These are phyloP conservation scores for Xylaria palmicola DNA, from an alignment of 495 filamentous ascomycete species.

Conservation along the genomic window DNA sequence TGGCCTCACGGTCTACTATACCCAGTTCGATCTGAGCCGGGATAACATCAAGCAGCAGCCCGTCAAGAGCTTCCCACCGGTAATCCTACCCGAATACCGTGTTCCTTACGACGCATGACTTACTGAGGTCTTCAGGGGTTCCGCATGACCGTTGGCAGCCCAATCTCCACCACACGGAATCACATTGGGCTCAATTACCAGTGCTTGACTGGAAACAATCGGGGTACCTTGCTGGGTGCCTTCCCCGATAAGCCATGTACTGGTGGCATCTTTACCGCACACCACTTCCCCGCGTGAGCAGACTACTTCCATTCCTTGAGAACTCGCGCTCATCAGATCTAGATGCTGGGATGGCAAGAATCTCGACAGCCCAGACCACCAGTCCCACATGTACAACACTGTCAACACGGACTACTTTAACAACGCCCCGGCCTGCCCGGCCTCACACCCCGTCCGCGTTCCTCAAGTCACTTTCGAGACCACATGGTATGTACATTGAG, in stretches of 20 bases:
- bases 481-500: slow-evolving; percentile 34
- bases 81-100: slow-evolving; percentile 20
- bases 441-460: slow-evolving; percentile 47
- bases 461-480: slow-evolving; percentile 54
- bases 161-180: slow-evolving; percentile 32
- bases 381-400: slow-evolving; percentile 54
- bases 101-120: background rate
- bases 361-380: slow-evolving; percentile 57
- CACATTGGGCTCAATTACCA: slow-evolving; percentile 47
- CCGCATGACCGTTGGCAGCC: slow-evolving; percentile 54
- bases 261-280: slow-evolving; percentile 52
- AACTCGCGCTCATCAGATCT: slow-evolving; percentile 1
- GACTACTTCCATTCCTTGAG: background rate
- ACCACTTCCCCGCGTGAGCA: slow-evolving; percentile 51
- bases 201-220: slow-evolving; percentile 45
- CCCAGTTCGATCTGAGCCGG: slow-evolving; percentile 48
- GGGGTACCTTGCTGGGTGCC: slow-evolving; percentile 43
- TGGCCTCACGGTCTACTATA: slow-evolving; percentile 56
- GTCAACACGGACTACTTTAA: slow-evolving; percentile 41
- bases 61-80: slow-evolving; percentile 51
- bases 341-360: slow-evolving; percentile 61
- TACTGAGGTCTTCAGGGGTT: slow-evolving; percentile 41
- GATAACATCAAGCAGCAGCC: slow-evolving; percentile 35
- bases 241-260: slow-evolving; percentile 46
- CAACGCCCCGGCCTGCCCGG: slow-evolving; percentile 45